Evolutionary conservation across 1,284 basidiomycete genomes (phyloP), one percentile per base, ranked within the genome.

Genomic region (Mycosarcoma mackinlayi): DNA sequence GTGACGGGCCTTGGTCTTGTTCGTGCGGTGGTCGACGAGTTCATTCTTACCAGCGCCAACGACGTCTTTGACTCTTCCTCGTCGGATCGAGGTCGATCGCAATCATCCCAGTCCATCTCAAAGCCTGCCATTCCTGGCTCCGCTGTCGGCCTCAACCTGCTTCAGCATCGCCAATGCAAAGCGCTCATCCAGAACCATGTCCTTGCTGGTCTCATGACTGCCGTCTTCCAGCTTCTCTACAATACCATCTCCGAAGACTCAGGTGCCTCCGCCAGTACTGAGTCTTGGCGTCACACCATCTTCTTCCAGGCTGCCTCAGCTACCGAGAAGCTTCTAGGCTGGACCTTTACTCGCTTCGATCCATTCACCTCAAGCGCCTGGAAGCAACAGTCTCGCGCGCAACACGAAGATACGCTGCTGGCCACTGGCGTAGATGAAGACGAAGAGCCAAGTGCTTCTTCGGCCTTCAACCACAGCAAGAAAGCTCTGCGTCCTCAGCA

Each of bases 121-220:
- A 68, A 73, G 38, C 51, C 53, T 10, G 63, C 49, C 1, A 57
- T 66, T 2, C 56, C 55, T n/a, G 73, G 66, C 30, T 66, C 63
- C 1, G 50, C 57, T 4, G 65, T 74, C 16, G 77, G 76, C 14
- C 72, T 79, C 24, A 73, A 51, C 14, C 41, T 59, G 21, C 65
- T 65, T 14, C 70, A 73, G 49, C 75, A 75, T 45, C 57, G 67
- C 19, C 75, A 75, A 42, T 79, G 72, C 67, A 78, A 78, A 40
- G 51, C 67, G 8, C 60, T 73, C n/a, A 52, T 71, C 16, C 70
- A 76, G 45, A 63, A 61, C 28, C 54, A 72, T 13, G 53, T 76
- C 13, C 71, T 74, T 11, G 59, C 75, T 14, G 61, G 54, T 40
- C 67, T 76, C 25, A 61, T 76, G 53, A 55, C 49, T 13, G 53